phyloP scores from a whole-genome alignment of 2,329 filamentous ascomycete genomes.

The Fragosphaeria purpurea region DNA sequence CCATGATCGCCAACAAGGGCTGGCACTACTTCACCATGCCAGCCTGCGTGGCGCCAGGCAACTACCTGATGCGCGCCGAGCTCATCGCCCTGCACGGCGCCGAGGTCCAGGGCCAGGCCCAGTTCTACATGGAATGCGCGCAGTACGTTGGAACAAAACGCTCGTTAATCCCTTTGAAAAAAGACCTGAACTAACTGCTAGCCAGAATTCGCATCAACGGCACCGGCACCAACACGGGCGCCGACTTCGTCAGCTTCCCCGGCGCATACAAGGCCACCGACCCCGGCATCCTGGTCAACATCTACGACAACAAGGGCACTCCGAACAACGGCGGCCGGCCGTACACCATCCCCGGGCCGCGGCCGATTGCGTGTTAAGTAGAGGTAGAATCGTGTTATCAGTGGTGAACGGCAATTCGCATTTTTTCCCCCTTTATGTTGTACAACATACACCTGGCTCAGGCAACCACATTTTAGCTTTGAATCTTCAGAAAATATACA shows the following conservation, averaged over 20 bases:
- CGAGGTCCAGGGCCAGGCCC: constrained; percentile 4
- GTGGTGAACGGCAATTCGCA: too few species aligned
- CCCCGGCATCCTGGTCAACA: constrained; percentile 37
- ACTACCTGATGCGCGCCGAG: constrained; percentile 12
- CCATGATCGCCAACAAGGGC: constrained; percentile 35
- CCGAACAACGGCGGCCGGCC: constrained; percentile 21
- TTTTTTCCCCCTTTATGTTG: too few species aligned
- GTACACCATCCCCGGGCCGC: constrained; percentile 27
- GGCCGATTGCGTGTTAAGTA: constrained; percentile 17
- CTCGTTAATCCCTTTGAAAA: constrained; percentile 23
- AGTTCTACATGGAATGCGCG: constrained; percentile 12
- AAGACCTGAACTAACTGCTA: background rate
- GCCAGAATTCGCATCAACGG: constrained; percentile 22
- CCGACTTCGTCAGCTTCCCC: constrained; percentile 24
- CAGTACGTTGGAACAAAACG: constrained; percentile 11
- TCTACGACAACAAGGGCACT: constrained; percentile 25
- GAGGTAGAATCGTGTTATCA: too few species aligned
- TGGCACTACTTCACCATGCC: constrained; percentile 33
- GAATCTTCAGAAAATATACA: too few species aligned
- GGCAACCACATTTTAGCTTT: too few species aligned
- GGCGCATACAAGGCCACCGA: constrained; percentile 32
- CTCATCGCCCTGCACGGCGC: constrained; percentile 11
- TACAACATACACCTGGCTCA: too few species aligned
- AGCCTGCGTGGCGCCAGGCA: constrained; percentile 22
- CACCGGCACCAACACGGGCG: constrained; percentile 23